phyloP scores from a whole-genome alignment of 805 yeast species.

The Sugiyamaella mastotermitis region DNA sequence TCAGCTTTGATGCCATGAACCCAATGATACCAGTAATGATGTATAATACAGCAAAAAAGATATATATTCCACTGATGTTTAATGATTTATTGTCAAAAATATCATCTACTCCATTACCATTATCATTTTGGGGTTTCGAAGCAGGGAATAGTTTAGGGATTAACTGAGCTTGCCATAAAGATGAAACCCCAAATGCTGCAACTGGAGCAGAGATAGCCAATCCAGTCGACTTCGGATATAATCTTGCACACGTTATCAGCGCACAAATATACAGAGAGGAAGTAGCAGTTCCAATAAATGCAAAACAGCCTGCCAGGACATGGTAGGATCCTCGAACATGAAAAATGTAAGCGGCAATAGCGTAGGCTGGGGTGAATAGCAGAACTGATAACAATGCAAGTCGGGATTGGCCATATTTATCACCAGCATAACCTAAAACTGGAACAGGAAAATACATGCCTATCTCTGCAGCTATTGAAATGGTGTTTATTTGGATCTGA shows the following conservation, averaged over 20 bases:
- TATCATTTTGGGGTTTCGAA: conserved; percentile 6
- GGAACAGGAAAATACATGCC: conserved; percentile 88
- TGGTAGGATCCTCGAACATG: conserved; percentile 18
- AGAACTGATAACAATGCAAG: conserved; percentile 55
- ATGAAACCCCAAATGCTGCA: conserved; percentile 77
- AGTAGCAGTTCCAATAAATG: conserved; percentile 34
- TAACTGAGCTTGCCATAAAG: conserved; percentile 66
- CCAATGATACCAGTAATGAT: conserved; percentile 22
- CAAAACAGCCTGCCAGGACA: conserved; percentile 20
- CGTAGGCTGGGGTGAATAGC: conserved; percentile 65
- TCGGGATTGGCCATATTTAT: conserved; percentile 75
- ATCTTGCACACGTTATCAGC: conserved; percentile 70
- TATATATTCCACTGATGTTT: conserved; percentile 16
- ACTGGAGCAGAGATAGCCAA: conserved; percentile 85
- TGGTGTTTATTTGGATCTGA: conserved; percentile 63
- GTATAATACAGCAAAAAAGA: conserved; percentile 21
- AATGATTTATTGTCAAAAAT: no score
- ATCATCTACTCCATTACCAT: no score
- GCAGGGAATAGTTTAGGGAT: conserved; percentile 34
- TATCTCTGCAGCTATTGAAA: conserved; percentile 65
- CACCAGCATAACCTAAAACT: conserved; percentile 72
- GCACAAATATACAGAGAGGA: conserved; percentile 33
- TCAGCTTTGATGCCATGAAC: conserved; percentile 20
- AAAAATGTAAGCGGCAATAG: conserved; percentile 39
- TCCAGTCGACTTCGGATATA: conserved; percentile 72